Evolutionary conservation across 1,139 yeast genomes (phyloP), one percentile per base, ranked within the genome.

Genomic region (Ogataea hybrid): DNA sequence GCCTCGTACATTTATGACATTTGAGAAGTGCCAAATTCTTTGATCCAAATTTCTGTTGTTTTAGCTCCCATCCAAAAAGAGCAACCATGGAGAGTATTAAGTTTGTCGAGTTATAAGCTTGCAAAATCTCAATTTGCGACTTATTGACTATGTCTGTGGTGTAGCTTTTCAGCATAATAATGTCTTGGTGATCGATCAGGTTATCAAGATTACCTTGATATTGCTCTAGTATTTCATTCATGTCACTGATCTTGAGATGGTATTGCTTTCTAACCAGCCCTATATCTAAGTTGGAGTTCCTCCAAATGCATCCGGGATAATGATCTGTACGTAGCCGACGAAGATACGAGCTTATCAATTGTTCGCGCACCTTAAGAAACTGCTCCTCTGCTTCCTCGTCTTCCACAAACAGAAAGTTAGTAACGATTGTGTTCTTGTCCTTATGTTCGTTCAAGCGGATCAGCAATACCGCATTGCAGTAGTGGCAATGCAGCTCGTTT

Each of bases 11-110:
- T 30, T 58, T 57, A 12, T 50, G 42, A 30, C 70, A 66, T 10
- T 44, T 42, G 15, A 66, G 39, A 1, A 68, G 41, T 2, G 52
- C 32, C 18, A 60, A 43, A 10, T 49, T 51, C 3, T 53, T 53
- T 10, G 51, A 43, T 2, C 61, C 58, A 35, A 62, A 62, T 18
- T 37, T 41, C 32, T 61, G 64, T 9, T 52, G 48, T 35, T 53
- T 57, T 23, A 59, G 35, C 15, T 41, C 60, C 71, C 71, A 68
- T 2, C 71, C 71, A 4, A 65, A 47, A 8, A 66, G 39, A 2
- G 57, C 45, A 2, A 60, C 20, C 54, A 52, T 56, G 59, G 49
- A 27, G 1, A 48, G 23, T 6, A 39, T 28, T 4, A 27, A 18
- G 28, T 41, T 44, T 30, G 25, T 27, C 8, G 41, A 28, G n/a